Base-by-base conservation (phyloP, 1,284 basidiomycete species). In the Sporisorium scitamineum region DNA sequence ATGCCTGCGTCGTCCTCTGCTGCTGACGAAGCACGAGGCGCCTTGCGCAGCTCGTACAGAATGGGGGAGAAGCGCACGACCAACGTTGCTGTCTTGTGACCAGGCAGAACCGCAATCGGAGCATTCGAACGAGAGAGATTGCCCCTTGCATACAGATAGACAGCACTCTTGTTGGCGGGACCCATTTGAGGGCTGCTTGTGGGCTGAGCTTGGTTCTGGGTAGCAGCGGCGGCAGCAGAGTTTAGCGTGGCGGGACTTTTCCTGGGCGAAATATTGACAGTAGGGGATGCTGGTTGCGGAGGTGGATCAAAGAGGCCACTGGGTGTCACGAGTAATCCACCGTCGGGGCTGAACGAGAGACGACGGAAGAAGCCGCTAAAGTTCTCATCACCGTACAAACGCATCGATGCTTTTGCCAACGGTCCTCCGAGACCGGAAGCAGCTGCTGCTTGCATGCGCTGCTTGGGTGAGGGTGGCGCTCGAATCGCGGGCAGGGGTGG, bases 301-400 rank as follows among this genome's bases (percentile, higher is more conserved):
- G 86, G 86, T 69, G 58, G 76, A 29, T 83, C 80, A 44, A 97
- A 97, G 82, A 97, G 92, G 0, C 97, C 96, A 1, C 95, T 95
- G 0, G 97, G 96, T 0, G 97, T 98, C 75, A 97, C 88, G 22
- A 99, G 89, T 53, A 99, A 88, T 10, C 91, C 93, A 0, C 97
- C 96, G 84, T 99, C 96, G 2, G 96, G 94, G 65, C 94, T 95
- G 87, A 97, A 99, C 5, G 92, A 92, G 60, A 99, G 87, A 29
- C 96, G 90, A 31, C 97, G 89, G 89, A 98, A 99, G 88, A 99
- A 99, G 78, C 96, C 94, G 4, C 94, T 95, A 81, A 91, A 94
- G 78, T 91, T 93, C 86, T 98, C 95, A 85, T 99, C 96, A 47
- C 95, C 95, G 80, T 98, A 99, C 27, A 99, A 88, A 6, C 78